Conservation (phyloP, 2,329 filamentous ascomycete genomes). For the Diaporthe ampelina region DNA sequence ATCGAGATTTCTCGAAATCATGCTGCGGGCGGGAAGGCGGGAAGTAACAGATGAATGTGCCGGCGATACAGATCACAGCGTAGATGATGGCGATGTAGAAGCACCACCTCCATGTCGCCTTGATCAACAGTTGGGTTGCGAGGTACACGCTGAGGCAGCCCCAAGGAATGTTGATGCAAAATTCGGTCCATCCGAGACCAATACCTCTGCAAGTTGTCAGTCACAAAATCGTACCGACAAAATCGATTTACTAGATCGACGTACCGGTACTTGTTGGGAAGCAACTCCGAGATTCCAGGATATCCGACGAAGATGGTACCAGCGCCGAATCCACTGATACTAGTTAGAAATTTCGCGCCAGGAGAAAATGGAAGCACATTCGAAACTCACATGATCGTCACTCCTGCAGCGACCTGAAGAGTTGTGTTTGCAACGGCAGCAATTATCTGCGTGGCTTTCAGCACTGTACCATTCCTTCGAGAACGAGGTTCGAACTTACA, state of each 20-base stretch:
- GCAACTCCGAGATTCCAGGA: slow-evolving; percentile 51
- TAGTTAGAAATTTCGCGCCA: not conserved
- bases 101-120: slow-evolving; percentile 49
- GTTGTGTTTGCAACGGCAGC: slow-evolving; percentile 47
- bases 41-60: slow-evolving; percentile 47
- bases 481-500: not conserved
- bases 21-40: slow-evolving; percentile 47
- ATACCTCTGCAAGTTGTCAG: slow-evolving; percentile 40
- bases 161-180: slow-evolving; percentile 49
- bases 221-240: not conserved
- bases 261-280: slow-evolving; percentile 53
- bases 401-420: slow-evolving; percentile 46
- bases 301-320: slow-evolving; percentile 52
- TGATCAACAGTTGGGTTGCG: slow-evolving; percentile 47
- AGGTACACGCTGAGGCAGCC: slow-evolving; percentile 47
- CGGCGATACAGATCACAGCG: slow-evolving; percentile 45
- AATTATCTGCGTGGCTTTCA: slow-evolving; percentile 43
- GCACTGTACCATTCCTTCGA: too few species aligned
- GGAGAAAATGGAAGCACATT: too few species aligned
- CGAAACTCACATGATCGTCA: slow-evolving; percentile 45
- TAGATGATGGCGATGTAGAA: slow-evolving; percentile 49
- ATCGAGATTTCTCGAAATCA: slow-evolving; percentile 49
- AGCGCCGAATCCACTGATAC: slow-evolving; percentile 47
- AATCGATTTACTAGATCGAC: not conserved
- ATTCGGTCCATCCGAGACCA: slow-evolving; percentile 49